These are phyloP conservation scores for Xylaria sp. DNA, from an alignment of 2,329 filamentous ascomycete genomes.

Conservation along the genomic window DNA sequence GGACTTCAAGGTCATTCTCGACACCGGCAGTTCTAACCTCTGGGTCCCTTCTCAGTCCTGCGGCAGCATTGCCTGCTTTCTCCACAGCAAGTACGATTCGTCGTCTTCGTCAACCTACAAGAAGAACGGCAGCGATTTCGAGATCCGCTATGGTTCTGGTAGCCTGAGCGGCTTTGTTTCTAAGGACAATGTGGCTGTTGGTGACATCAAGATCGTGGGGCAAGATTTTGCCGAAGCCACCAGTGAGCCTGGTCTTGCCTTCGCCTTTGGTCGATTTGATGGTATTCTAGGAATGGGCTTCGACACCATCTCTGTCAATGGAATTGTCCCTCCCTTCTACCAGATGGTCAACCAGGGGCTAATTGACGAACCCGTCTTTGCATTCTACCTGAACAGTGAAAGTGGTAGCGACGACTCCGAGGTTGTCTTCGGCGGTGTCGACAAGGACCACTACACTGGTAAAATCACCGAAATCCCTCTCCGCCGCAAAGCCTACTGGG, in stretches of 20 bases:
- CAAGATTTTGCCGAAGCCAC: slow-evolving; percentile 98
- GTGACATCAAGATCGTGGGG: slow-evolving; percentile 85
- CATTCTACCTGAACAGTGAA: slow-evolving; percentile 91
- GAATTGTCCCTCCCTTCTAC: slow-evolving; percentile 95
- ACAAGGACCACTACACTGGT: slow-evolving; percentile 82
- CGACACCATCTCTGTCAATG: slow-evolving; percentile 96
- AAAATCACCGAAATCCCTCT: slow-evolving; percentile 94
- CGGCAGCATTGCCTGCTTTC: slow-evolving; percentile 95
- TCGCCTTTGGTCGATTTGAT: slow-evolving; percentile 97
- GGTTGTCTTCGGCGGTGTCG: slow-evolving; percentile 88
- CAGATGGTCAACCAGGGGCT: slow-evolving; percentile 91
- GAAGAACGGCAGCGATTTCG: slow-evolving; percentile 91
- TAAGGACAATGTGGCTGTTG: slow-evolving; percentile 85
- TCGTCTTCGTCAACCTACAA: slow-evolving; percentile 89
- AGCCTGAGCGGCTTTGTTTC: slow-evolving; percentile 94
- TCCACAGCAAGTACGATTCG: slow-evolving; percentile 97
- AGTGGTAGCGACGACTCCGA: slow-evolving; percentile 78
- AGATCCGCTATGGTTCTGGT: slow-evolving; percentile 95
- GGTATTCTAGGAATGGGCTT: slow-evolving; percentile 95
- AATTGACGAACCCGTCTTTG: slow-evolving; percentile 91
- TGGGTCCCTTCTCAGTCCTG: slow-evolving; percentile 96
- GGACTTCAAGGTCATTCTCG: slow-evolving; percentile 97
- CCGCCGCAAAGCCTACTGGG: slow-evolving; percentile 99
- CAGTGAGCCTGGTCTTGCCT: slow-evolving; percentile 93
- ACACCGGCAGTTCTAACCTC: slow-evolving; percentile 98